Evolutionary conservation across 2,329 filamentous ascomycete species (phyloP).

Genomic region (Monilinia vaccinii-corymbosi): DNA sequence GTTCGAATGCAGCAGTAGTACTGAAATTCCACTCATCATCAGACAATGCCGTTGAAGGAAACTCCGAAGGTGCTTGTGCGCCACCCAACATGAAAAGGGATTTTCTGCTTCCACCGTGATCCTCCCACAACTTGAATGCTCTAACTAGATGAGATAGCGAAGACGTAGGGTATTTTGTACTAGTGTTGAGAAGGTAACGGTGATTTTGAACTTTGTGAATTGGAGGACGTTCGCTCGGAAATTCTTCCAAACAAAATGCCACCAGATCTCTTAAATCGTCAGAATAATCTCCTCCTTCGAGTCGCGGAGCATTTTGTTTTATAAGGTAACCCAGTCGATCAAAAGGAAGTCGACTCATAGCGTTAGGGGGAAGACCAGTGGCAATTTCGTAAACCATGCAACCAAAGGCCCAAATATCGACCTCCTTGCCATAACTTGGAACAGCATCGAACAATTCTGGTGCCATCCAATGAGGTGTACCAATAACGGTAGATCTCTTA

Average conservation of each 20-base stretch:
- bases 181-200: slow-evolving; percentile 56
- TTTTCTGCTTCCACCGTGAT: slow-evolving; percentile 59
- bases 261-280: slow-evolving; percentile 59
- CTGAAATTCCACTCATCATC: slow-evolving; percentile 61
- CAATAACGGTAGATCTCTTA: slow-evolving; percentile 73
- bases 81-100: slow-evolving; percentile 54
- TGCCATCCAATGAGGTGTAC: slow-evolving; percentile 81
- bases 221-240: slow-evolving; percentile 58
- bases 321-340: slow-evolving; percentile 46
- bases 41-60: slow-evolving; percentile 35
- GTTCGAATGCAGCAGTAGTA: slow-evolving; percentile 55
- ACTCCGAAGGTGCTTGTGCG: slow-evolving; percentile 37
- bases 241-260: slow-evolving; percentile 62
- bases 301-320: slow-evolving; percentile 53
- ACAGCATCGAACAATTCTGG: slow-evolving; percentile 63
- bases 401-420: slow-evolving; percentile 81
- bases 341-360: slow-evolving; percentile 40
- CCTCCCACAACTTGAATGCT: slow-evolving; percentile 68
- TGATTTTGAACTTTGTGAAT: slow-evolving; percentile 63
- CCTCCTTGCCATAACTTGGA: slow-evolving; percentile 59
- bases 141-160: slow-evolving; percentile 57
- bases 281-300: slow-evolving; percentile 66
- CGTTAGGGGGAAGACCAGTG: slow-evolving; percentile 66
- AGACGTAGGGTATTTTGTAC: slow-evolving; percentile 52
- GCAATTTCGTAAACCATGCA: slow-evolving; percentile 76